Conservation (phyloP, 306 rosid species). For the Acacia melanoxylon region DNA sequence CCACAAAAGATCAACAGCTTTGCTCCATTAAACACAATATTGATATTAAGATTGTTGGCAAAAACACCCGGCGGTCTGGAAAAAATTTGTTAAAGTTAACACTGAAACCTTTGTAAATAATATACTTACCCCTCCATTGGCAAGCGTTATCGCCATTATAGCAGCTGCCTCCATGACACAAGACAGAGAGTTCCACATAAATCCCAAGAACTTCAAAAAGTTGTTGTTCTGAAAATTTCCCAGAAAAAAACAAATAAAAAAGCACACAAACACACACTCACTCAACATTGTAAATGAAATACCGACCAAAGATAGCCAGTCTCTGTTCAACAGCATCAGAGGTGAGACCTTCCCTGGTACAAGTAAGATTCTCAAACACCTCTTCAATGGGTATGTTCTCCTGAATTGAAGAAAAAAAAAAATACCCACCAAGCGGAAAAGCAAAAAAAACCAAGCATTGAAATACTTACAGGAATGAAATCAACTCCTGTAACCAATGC, state of each 20-base stretch:
- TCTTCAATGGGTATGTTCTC: constrained; percentile 98
- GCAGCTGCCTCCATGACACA: constrained; percentile 99
- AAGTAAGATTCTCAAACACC: constrained; percentile 94
- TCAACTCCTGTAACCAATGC: too few species aligned
- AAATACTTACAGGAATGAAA: too few species aligned
- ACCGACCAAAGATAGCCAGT: constrained; percentile 66
- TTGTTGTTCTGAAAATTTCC: constrained; percentile 78
- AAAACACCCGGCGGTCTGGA: too few species aligned
- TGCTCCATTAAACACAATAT: too few species aligned
- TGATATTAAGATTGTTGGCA: too few species aligned
- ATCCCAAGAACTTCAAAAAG: constrained; percentile 84
- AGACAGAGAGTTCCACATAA: constrained; percentile 99
- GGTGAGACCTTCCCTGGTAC: constrained; percentile 87
- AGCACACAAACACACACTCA: background rate
- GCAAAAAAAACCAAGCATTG: background rate
- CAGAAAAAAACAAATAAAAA: constrained; percentile 19
- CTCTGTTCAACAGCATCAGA: constrained; percentile 88
- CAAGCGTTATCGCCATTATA: constrained; percentile 97
- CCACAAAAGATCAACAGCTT: too few species aligned
- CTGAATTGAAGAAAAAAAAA: constrained; percentile 37
- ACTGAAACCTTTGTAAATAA: background rate
- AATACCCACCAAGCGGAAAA: background rate
- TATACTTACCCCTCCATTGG: constrained; percentile 90
- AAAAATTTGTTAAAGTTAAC: constrained; percentile 1
- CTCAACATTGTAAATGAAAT: background rate